These are phyloP conservation scores for Epichloe amarillans DNA, from an alignment of 2,329 filamentous ascomycete species.

Conservation along the genomic window DNA sequence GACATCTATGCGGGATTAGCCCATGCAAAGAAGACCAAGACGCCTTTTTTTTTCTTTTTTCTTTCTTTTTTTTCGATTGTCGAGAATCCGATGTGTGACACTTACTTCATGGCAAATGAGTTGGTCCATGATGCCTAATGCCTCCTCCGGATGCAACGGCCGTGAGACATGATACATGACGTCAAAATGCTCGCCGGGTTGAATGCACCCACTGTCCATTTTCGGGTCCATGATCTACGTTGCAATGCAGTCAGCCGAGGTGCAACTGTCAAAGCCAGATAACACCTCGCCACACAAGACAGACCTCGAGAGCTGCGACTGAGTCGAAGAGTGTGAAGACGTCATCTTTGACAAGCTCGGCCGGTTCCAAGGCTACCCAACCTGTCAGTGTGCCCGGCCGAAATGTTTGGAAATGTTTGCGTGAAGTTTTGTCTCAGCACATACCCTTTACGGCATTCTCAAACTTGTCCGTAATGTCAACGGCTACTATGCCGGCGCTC, in stretches of 20 bases:
- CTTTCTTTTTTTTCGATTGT: neutral
- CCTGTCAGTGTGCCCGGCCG: slow-evolving; percentile 14
- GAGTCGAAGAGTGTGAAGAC: slow-evolving; percentile 90
- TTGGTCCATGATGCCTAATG: slow-evolving; percentile 89
- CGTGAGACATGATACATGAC: slow-evolving; percentile 65
- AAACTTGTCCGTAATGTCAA: slow-evolving; percentile 47
- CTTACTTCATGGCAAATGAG: slow-evolving; percentile 74
- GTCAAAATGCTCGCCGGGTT: slow-evolving; percentile 67
- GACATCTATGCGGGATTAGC: slow-evolving; percentile 50
- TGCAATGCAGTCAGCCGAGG: neutral
- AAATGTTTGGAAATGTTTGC: neutral
- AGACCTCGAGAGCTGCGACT: slow-evolving; percentile 69
- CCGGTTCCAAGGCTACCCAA: slow-evolving; percentile 53
- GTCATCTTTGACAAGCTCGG: slow-evolving; percentile 86
- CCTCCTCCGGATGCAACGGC: slow-evolving; percentile 59
- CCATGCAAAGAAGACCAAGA: too few species aligned
- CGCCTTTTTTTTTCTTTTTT: neutral
- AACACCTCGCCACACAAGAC: slow-evolving; percentile 5
- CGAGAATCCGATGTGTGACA: neutral
- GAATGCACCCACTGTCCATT: slow-evolving; percentile 89
- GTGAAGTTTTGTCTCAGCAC: slow-evolving; percentile 8
- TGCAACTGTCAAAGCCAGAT: neutral
- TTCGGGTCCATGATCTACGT: slow-evolving; percentile 92
- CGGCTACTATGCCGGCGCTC: slow-evolving; percentile 37
- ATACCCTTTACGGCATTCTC: slow-evolving; percentile 37